Evolutionary conservation across 2,329 filamentous ascomycete genomes (phyloP), one percentile per base, ranked within the genome.

Genomic region (Immersiporthe knoxdaviesiana): DNA sequence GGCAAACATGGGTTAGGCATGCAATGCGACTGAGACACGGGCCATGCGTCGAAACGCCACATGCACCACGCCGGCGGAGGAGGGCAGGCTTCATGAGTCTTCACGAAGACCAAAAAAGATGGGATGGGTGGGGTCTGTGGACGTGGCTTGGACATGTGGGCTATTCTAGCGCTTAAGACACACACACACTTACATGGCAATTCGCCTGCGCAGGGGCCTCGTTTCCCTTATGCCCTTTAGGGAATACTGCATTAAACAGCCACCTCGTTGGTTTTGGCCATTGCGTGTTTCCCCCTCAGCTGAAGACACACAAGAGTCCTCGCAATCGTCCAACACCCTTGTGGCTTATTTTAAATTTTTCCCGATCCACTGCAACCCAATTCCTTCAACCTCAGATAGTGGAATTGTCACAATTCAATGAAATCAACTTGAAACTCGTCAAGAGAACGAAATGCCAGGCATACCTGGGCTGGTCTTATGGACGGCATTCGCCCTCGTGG

Each of bases 381-480:
- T n/a, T n/a, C n/a, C n/a, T n/a, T n/a, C n/a, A n/a, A n/a, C n/a
- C n/a, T n/a, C n/a, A n/a, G n/a, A n/a, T n/a, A n/a, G n/a, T n/a
- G n/a, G n/a, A n/a, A n/a, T n/a, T n/a, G n/a, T n/a, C n/a, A n/a
- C n/a, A n/a, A n/a, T n/a, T n/a, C n/a, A n/a, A n/a, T n/a, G n/a
- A 8, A n/a, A 32, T 16, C 5, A 30, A 12, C 6, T 4, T 3
- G 12, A 11, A 18, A 44, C n/a, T n/a, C n/a, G 35, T 12, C 39
- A 50, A 35, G 3, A 8, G 10, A 21, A 41, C 50, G 63, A 52
- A 16, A 68, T 68, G 62, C 16, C 66, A 30, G 65, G 63, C 37
- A 52, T 27, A 24, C 47, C 65, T 37, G 66, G 66, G 39, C 68
- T 66, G 37, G 37, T 70, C 30, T 32, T 68, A 16, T 70, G 68